phyloP scores from a whole-genome alignment of 257 asterid species.

The Lycium barbarum region DNA sequence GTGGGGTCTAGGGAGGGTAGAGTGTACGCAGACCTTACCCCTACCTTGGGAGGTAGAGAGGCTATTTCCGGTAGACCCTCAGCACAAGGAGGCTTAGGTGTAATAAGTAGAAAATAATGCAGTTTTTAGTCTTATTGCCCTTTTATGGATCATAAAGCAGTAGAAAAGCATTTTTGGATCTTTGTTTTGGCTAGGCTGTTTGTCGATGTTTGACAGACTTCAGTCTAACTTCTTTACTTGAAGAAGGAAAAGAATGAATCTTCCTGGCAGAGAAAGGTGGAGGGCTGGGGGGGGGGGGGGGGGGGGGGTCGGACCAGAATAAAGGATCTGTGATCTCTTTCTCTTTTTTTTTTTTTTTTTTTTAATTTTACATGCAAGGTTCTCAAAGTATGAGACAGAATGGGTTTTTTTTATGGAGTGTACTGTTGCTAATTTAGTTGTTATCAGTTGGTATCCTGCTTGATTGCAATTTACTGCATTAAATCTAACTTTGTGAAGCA shows the following conservation, averaged over 20 bases:
- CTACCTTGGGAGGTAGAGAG: no score
- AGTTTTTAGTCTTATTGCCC: not conserved
- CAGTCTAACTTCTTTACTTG: not conserved
- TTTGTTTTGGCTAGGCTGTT: slow-evolving; percentile 12
- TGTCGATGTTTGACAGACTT: not conserved
- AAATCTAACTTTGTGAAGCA: not conserved
- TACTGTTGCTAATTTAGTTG: not conserved
- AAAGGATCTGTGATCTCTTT: not conserved
- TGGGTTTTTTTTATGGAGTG: not conserved
- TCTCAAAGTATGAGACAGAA: not conserved
- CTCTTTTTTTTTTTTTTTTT: not conserved
- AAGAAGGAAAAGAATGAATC: not conserved
- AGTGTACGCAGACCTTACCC: no score
- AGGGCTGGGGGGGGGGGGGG: not conserved
- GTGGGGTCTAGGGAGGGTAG: no score
- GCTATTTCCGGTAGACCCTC: no score
- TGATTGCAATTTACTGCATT: not conserved
- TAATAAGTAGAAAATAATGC: not conserved
- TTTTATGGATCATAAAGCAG: not conserved
- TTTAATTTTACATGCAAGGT: not conserved
- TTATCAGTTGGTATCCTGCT: not conserved
- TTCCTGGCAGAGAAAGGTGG: not conserved
- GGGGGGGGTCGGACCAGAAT: not conserved
- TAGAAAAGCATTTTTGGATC: slow-evolving; percentile 5
- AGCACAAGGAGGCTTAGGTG: not conserved